Base-by-base conservation (phyloP, 805 yeast genomes). In the Schwanniomyces yamadae region DNA sequence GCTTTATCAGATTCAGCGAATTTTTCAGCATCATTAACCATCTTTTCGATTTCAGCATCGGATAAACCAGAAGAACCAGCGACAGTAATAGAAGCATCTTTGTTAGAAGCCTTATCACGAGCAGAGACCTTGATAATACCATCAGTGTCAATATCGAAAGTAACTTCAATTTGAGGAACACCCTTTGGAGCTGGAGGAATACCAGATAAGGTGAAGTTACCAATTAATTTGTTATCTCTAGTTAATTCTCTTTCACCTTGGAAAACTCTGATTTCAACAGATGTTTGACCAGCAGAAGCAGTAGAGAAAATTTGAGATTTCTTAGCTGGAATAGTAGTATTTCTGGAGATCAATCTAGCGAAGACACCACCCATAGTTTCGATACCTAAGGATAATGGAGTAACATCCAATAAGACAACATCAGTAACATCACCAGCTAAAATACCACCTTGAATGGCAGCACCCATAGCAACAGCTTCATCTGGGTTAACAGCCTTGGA, bases 201-300 rank as follows among this genome's bases (percentile, higher is more conserved):
- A 70, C 96, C 96, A 48, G 93, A 75, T 57, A 89, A 78, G 45
- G 95, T 89, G 73, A 89, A 89, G 85, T 90, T 89, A 70, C 97
- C 97, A 65, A 89, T 86, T 65, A 90, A 79, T 76, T 90, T 89
- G 86, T 89, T 89, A 78, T 89, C 97, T 75, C 95, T 84, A 59
- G 91, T 95, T 61, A 90, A 82, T 75, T 89, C 96, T 78, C 97
- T 86, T 79, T 89, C 97, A 77, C 97, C 97, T 77, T 89, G 96
- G 96, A 87, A 90, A 43, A 89, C 97, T 75, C 96, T 84, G 73
- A 89, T 89, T 76, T 88, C 95, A 54, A 88, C 95, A 55, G 95
- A 84, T 48, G 96, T 88, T 77, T 88, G 96, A 64, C 96, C 96
- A 54, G 91, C 84, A 49, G 95, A 89, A 47, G 96, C 96, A 55